Evolutionary conservation across 495 filamentous ascomycete species (phyloP).

Genomic region (Rusavskia elegans): DNA sequence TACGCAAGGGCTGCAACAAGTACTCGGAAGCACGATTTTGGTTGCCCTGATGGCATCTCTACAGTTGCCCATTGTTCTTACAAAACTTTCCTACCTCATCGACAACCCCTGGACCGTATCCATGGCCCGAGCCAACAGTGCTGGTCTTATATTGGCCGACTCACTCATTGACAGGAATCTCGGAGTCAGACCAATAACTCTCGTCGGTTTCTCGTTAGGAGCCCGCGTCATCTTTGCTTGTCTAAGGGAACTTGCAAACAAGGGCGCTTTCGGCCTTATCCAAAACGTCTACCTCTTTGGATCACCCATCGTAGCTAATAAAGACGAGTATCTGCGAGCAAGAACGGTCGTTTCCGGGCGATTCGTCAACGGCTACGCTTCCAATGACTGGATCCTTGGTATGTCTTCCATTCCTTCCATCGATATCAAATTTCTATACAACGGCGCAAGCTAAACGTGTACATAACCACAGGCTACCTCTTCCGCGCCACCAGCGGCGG

Average conservation of each 20-base stretch:
- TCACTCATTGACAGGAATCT: conserved; percentile 85
- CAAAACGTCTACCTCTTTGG: conserved; percentile 96
- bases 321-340: conserved; percentile 74
- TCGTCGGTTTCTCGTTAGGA: conserved; percentile 94
- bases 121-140: conserved; percentile 68
- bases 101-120: conserved; percentile 98
- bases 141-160: conserved; percentile 90
- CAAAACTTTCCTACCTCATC: conserved; percentile 91
- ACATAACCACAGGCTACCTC: conserved; percentile 47
- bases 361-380: conserved; percentile 89
- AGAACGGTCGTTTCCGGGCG: conserved; percentile 71
- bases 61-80: conserved; percentile 82
- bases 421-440: too few relatives aligned
- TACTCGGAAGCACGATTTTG: conserved; percentile 80
- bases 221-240: conserved; percentile 87
- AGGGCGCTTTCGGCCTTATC: conserved; percentile 78
- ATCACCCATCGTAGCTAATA: conserved; percentile 78
- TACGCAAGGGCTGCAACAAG: conserved; percentile 89
- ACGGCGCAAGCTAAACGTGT: neutral
- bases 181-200: conserved; percentile 76
- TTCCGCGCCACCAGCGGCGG: conserved; percentile 91
- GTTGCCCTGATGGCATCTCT: conserved; percentile 81
- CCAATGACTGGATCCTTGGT: conserved; percentile 83
- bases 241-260: conserved; percentile 69
- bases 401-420: conserved; percentile 18